phyloP scores from a whole-genome alignment of 2,329 filamentous ascomycete species.

The Zopfia rhizophila region DNA sequence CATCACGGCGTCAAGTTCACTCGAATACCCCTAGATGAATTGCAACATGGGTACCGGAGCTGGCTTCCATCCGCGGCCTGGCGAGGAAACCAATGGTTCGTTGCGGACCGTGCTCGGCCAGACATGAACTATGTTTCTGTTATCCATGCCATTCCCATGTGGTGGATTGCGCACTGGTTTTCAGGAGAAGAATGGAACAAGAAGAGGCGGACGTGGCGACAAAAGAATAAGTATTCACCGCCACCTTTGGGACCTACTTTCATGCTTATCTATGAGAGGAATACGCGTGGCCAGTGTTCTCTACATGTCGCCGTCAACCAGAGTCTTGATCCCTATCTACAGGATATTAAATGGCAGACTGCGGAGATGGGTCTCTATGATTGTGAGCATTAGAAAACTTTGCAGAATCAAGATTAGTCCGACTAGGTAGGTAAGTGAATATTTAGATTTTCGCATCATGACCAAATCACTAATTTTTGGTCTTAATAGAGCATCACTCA shows the following conservation, averaged over 20 bases:
- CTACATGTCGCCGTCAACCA: background rate
- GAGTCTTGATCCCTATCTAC: slow-evolving; percentile 6
- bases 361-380: slow-evolving; percentile 6
- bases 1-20: background rate
- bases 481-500: too few relatives aligned
- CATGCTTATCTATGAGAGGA: slow-evolving; percentile 23
- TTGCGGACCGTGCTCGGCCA: background rate
- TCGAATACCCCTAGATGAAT: background rate
- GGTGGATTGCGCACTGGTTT: slow-evolving; percentile 32
- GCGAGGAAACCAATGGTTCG: slow-evolving; percentile 15
- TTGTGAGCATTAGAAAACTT: background rate
- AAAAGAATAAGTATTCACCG: slow-evolving; percentile 4
- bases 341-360: background rate
- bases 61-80: background rate
- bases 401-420: too few relatives aligned
- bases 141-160: slow-evolving; percentile 23
- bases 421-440: slow-evolving; percentile 1
- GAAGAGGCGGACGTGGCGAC: slow-evolving; percentile 12
- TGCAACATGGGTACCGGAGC: background rate
- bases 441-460: too few relatives aligned
- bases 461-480: too few relatives aligned
- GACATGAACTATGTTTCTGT: slow-evolving; percentile 13
- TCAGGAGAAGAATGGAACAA: slow-evolving; percentile 19
- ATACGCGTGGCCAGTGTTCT: background rate
- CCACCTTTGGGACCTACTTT: slow-evolving; percentile 20